Conservation (phyloP, 257 asterid species). For the Scutellaria barbata region DNA sequence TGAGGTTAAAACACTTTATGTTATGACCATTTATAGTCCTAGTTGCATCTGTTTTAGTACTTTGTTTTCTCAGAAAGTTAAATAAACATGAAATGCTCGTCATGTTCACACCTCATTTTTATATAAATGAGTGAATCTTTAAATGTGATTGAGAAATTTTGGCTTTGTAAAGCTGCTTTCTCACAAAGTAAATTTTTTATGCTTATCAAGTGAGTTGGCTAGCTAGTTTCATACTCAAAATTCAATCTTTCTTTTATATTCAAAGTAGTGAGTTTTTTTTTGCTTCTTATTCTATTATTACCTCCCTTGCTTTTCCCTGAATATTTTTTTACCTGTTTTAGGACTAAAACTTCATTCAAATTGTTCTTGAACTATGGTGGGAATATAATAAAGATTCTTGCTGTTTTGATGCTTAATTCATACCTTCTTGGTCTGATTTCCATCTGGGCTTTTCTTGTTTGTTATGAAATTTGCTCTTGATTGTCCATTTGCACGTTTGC, state of each 20-base stretch:
- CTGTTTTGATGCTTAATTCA: slow-evolving; percentile 7
- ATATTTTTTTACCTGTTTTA: slow-evolving; percentile 38
- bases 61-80: slow-evolving; percentile 15
- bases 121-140: slow-evolving; percentile 36
- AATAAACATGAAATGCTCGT: slow-evolving; percentile 32
- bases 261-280: slow-evolving; percentile 34
- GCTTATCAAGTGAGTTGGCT: slow-evolving; percentile 40
- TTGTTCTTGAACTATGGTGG: slow-evolving; percentile 11
- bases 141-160: slow-evolving; percentile 21
- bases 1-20: not conserved
- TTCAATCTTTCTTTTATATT: slow-evolving; percentile 1
- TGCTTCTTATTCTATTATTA: slow-evolving; percentile 40
- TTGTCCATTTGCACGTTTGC: not conserved
- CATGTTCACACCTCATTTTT: slow-evolving; percentile 34
- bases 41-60: slow-evolving; percentile 19
- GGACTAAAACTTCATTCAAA: slow-evolving; percentile 27
- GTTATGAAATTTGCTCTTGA: not conserved
- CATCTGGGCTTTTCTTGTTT: not conserved
- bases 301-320: slow-evolving; percentile 41
- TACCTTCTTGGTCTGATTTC: not conserved
- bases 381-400: slow-evolving; percentile 38
- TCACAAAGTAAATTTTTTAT: slow-evolving; percentile 33
- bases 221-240: slow-evolving; percentile 13
- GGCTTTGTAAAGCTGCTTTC: slow-evolving; percentile 48
- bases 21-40: slow-evolving; percentile 9